Evolutionary conservation across 768 basidiomycete genomes (phyloP).

Genomic region (Termitomyces eurrhizus): DNA sequence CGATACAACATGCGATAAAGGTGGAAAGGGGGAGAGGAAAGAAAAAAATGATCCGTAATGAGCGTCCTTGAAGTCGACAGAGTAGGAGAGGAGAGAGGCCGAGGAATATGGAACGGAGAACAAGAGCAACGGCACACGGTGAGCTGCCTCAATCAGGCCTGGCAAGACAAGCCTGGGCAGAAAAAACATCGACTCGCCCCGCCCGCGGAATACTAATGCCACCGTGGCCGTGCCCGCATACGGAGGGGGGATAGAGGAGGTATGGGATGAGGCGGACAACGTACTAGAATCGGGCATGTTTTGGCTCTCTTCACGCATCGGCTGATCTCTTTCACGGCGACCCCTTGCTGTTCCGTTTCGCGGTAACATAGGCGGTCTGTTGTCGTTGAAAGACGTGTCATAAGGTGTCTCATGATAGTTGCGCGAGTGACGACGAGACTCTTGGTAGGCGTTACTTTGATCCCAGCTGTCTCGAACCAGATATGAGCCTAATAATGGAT

Average conservation of each 20-base stretch:
- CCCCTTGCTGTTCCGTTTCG: conserved; percentile 25
- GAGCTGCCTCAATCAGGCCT: conserved; percentile 23
- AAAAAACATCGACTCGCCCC: conserved; percentile 16
- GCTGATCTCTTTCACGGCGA: conserved; percentile 26
- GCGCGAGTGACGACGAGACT: conserved; percentile 12
- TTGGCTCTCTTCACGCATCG: conserved; percentile 25
- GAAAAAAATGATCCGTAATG: conserved; percentile 36
- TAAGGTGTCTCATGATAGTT: conserved; percentile 10
- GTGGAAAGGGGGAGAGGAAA: conserved; percentile 26
- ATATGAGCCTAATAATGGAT: conserved; percentile 13
- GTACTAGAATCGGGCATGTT: conserved; percentile 50
- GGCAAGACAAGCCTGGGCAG: conserved; percentile 12
- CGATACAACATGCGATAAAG: conserved; percentile 24
- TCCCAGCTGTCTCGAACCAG: conserved; percentile 24
- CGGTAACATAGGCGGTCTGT: conserved; percentile 18
- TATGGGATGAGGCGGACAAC: conserved; percentile 55
- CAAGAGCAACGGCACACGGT: conserved; percentile 21
- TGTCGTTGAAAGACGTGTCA: conserved; percentile 16
- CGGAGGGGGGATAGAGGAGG: conserved; percentile 32
- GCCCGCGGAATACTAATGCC: conserved; percentile 19
- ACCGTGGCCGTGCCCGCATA: conserved; percentile 31
- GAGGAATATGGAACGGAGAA: conserved; percentile 21
- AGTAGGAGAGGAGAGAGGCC: conserved; percentile 26
- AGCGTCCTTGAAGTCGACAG: conserved; percentile 36
- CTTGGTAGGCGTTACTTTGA: conserved; percentile 19